phyloP scores from a whole-genome alignment of 2,329 filamentous ascomycete species.

The Diaporthe sp. region DNA sequence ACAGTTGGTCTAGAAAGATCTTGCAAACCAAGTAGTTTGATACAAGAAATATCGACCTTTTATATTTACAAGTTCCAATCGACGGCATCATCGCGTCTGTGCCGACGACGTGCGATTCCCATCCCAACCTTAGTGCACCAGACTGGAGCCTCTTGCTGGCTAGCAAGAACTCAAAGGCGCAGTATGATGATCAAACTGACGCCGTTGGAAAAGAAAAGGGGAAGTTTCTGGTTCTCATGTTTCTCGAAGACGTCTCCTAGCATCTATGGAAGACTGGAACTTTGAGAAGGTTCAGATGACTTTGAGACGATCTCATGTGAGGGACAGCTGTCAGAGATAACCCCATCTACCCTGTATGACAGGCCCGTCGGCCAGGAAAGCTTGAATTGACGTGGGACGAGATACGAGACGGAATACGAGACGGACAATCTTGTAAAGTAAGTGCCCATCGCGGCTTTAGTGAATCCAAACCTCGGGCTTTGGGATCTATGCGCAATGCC shows the following conservation, averaged over 20 bases:
- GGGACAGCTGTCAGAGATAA: background rate
- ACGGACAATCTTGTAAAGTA: background rate
- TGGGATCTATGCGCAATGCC: background rate
- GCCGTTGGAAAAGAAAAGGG: background rate
- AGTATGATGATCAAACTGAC: background rate
- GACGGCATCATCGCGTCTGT: background rate
- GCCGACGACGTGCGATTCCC: background rate
- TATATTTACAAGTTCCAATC: background rate
- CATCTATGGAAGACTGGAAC: background rate
- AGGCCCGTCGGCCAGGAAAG: background rate
- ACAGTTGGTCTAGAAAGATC: background rate
- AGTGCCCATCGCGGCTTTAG: background rate
- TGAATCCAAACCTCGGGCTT: background rate
- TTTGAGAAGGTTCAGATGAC: background rate
- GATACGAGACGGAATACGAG: background rate
- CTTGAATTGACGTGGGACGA: background rate
- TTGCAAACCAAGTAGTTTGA: background rate
- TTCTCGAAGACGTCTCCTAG: background rate
- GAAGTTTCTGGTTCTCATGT: background rate
- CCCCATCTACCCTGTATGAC: background rate
- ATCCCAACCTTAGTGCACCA: background rate
- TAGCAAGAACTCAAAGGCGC: background rate
- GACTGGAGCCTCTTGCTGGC: background rate
- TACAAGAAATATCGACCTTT: background rate
- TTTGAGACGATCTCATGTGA: conserved; percentile 1